Evolutionary conservation across 805 yeast genomes (phyloP).

Genomic region (Wickerhamomyces tratensis): DNA sequence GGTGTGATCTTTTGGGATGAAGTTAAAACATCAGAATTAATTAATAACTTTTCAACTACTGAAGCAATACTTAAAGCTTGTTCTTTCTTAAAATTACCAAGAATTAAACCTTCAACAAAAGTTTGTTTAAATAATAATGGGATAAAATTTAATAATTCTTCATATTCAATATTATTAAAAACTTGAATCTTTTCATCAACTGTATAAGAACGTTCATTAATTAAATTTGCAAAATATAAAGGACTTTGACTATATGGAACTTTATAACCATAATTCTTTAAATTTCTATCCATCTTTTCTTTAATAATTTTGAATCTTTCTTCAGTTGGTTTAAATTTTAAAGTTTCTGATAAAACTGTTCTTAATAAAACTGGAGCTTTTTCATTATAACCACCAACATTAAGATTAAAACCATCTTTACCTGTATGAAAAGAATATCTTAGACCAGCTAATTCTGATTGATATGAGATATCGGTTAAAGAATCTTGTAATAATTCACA

Average conservation of each 20-base stretch:
- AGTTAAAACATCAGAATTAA: conserved; percentile 30
- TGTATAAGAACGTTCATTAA: conserved; percentile 67
- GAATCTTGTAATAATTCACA: conserved; percentile 69
- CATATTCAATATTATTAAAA: conserved; percentile 32
- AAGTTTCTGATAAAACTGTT: conserved; percentile 46
- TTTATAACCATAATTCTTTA: conserved; percentile 59
- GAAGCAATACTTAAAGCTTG: conserved; percentile 44
- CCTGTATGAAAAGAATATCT: conserved; percentile 45
- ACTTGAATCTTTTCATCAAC: conserved; percentile 50
- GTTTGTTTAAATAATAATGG: conserved; percentile 47
- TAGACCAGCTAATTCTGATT: conserved; percentile 78
- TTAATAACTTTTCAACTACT: conserved; percentile 25
- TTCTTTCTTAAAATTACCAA: conserved; percentile 57
- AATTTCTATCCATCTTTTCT: conserved; percentile 51
- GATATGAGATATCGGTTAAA: conserved; percentile 67
- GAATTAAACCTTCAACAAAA: conserved; percentile 61
- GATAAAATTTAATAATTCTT: conserved; percentile 41
- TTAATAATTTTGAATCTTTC: conserved; percentile 60
- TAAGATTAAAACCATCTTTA: conserved; percentile 62
- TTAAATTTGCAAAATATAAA: conserved; percentile 45
- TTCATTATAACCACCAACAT: conserved; percentile 75
- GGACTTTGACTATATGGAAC: conserved; percentile 77
- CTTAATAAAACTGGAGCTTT: conserved; percentile 58
- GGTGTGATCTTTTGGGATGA: conserved; percentile 33
- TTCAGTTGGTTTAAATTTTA: conserved; percentile 36